A percentile compares a stretch with the other conserved stretches of the same genome.
These are phyloP conservation scores for Anthracocystis setariae DNA, from an alignment of 1,284 basidiomycete species.

Conservation along the genomic window DNA sequence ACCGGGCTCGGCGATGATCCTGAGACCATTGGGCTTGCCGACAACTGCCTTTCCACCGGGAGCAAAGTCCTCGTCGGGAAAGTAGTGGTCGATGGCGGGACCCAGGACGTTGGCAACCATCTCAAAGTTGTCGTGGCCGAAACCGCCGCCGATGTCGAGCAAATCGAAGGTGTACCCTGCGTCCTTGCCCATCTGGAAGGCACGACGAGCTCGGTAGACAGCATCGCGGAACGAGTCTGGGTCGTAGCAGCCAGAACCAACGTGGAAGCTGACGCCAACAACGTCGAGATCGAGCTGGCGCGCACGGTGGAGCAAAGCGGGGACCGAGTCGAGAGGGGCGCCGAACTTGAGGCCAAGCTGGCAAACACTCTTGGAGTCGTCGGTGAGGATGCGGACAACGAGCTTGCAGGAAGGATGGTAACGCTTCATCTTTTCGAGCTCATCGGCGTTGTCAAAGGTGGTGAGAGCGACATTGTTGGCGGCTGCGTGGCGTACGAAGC, in stretches of 20 bases:
- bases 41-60: constrained; percentile 59
- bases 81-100: constrained; percentile 80
- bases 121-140: constrained; percentile 89
- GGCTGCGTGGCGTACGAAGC: constrained; percentile 87
- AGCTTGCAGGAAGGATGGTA: constrained; percentile 85
- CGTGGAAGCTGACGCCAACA: constrained; percentile 96
- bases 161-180: constrained; percentile 84
- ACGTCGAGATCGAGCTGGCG: constrained; percentile 84
- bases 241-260: constrained; percentile 96
- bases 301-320: constrained; percentile 81
- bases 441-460: constrained; percentile 98
- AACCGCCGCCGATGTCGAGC: constrained; percentile 94
- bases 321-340: constrained; percentile 85
- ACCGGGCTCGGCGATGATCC: constrained; percentile 95
- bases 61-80: constrained; percentile 75
- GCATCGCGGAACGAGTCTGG: constrained; percentile 89
- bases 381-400: constrained; percentile 92
- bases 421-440: constrained; percentile 92
- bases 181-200: constrained; percentile 86
- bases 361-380: constrained; percentile 94
- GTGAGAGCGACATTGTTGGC: constrained; percentile 84
- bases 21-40: constrained; percentile 73
- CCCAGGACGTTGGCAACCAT: constrained; percentile 79
- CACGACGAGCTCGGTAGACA: constrained; percentile 80
- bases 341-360: constrained; percentile 96